Conservation (phyloP, 2,329 filamentous ascomycete genomes). For the Esteya vermicola region DNA sequence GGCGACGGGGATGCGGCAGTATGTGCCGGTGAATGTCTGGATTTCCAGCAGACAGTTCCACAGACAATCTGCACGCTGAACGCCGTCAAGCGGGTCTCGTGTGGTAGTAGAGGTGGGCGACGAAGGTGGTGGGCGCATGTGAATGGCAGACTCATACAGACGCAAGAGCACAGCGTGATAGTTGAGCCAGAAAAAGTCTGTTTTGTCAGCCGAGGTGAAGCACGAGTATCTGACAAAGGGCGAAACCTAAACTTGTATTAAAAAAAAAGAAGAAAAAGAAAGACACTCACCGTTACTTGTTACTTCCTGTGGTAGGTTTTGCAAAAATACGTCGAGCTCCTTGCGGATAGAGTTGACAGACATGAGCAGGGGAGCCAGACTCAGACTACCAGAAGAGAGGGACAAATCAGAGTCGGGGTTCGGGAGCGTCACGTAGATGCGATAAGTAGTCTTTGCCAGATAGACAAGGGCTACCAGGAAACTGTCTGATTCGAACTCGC, state of each 20-base stretch:
- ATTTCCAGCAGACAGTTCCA: conserved; percentile 21
- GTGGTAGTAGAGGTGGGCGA: not conserved
- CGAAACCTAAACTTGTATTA: not conserved
- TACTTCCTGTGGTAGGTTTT: conserved; percentile 9
- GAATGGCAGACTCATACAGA: conserved; percentile 23
- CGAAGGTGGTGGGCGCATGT: conserved; percentile 11
- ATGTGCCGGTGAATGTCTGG: conserved; percentile 15
- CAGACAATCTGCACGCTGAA: conserved; percentile 19
- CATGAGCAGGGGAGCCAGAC: conserved; percentile 16
- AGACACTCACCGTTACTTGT: conserved; percentile 12
- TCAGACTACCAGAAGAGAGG: conserved; percentile 6
- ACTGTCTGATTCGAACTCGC: conserved; percentile 18
- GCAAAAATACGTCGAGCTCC: conserved; percentile 17
- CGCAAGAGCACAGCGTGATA: conserved; percentile 19
- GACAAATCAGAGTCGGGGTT: conserved; percentile 10
- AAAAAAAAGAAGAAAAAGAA: not conserved
- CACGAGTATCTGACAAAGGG: too few relatives aligned
- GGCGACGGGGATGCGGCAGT: conserved; percentile 13
- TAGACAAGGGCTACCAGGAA: conserved; percentile 18
- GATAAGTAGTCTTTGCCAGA: conserved; percentile 20
- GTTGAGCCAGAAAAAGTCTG: too few relatives aligned
- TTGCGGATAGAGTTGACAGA: conserved; percentile 17
- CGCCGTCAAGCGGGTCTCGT: conserved; percentile 8
- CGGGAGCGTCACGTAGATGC: conserved; percentile 15
- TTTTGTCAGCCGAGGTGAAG: too few relatives aligned